Evolutionary conservation across 1,284 basidiomycete species (phyloP).

Genomic region (Porphyrellus sp.): DNA sequence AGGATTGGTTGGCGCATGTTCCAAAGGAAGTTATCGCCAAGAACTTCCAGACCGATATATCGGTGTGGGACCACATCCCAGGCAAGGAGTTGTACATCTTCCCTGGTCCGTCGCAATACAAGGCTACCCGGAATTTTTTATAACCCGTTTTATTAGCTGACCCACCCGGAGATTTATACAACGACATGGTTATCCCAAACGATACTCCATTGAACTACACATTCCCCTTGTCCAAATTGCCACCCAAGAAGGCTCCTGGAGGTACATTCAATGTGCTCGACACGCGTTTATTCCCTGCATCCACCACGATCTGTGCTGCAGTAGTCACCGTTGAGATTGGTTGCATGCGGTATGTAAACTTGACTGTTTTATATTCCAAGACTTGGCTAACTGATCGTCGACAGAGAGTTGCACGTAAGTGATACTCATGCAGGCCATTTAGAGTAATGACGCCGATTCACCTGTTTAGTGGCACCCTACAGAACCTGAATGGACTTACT

Average conservation of each 20-base stretch:
- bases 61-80: conserved; percentile 47
- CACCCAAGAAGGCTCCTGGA: conserved; percentile 42
- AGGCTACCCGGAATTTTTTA: not conserved
- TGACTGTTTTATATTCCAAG: not conserved
- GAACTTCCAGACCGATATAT: conserved; percentile 43
- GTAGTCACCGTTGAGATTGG: conserved; percentile 58
- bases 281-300: conserved; percentile 51
- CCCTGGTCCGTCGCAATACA: conserved; percentile 25
- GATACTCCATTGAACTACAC: conserved; percentile 48
- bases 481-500: conserved; percentile 43
- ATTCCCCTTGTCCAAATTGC: conserved; percentile 49
- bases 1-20: conserved; percentile 49
- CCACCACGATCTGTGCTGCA: conserved; percentile 54
- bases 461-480: conserved; percentile 49
- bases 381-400: not conserved
- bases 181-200: conserved; percentile 43
- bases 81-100: conserved; percentile 52
- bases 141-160: conserved; percentile 29
- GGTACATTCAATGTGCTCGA: conserved; percentile 64
- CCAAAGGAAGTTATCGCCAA: conserved; percentile 52
- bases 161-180: conserved; percentile 39
- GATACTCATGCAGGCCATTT: not conserved
- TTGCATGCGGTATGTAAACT: conserved; percentile 48
- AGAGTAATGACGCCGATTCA: not conserved
- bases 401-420: conserved; percentile 54